phyloP scores from a whole-genome alignment of 306 rosid genomes.

The Citrullus mucosospermus region DNA sequence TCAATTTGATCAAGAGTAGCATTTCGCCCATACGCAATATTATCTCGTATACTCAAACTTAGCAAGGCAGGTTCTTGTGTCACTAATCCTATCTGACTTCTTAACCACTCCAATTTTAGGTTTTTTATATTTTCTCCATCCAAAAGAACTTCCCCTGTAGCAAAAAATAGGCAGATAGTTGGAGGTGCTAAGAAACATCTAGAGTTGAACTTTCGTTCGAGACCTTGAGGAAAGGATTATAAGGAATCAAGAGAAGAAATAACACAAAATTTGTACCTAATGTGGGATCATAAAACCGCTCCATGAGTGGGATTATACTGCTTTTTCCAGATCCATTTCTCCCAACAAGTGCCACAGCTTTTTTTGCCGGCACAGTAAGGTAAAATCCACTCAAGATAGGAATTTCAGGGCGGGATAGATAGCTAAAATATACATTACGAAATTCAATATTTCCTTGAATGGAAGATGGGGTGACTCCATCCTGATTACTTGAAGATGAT shows the following conservation, averaged over 20 bases:
- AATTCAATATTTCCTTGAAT: slow-evolving; percentile 97
- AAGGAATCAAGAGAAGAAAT: neutral
- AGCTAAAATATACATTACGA: slow-evolving; percentile 94
- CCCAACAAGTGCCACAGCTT: slow-evolving; percentile 98
- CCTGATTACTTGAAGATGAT: slow-evolving; percentile 69
- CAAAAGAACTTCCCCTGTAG: slow-evolving; percentile 98
- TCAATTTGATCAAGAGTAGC: slow-evolving; percentile 83
- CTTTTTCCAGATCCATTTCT: slow-evolving; percentile 99
- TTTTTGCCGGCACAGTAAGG: slow-evolving; percentile 97
- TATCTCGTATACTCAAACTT: slow-evolving; percentile 92
- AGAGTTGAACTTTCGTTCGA: neutral
- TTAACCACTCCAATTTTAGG: slow-evolving; percentile 84
- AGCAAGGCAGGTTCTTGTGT: slow-evolving; percentile 99
- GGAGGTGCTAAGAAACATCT: neutral
- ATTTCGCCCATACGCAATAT: slow-evolving; percentile 97
- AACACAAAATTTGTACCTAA: slow-evolving; percentile 39
- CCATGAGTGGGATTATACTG: slow-evolving; percentile 99
- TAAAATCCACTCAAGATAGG: slow-evolving; percentile 97
- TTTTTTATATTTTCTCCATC: slow-evolving; percentile 96
- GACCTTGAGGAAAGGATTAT: neutral
- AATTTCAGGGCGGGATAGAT: slow-evolving; percentile 98
- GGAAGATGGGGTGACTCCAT: slow-evolving; percentile 52
- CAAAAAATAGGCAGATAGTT: neutral
- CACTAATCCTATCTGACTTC: slow-evolving; percentile 96
- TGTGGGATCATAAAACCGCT: slow-evolving; percentile 97